phyloP scores from a whole-genome alignment of 257 asterid species.

The Salvia rosmarinus region DNA sequence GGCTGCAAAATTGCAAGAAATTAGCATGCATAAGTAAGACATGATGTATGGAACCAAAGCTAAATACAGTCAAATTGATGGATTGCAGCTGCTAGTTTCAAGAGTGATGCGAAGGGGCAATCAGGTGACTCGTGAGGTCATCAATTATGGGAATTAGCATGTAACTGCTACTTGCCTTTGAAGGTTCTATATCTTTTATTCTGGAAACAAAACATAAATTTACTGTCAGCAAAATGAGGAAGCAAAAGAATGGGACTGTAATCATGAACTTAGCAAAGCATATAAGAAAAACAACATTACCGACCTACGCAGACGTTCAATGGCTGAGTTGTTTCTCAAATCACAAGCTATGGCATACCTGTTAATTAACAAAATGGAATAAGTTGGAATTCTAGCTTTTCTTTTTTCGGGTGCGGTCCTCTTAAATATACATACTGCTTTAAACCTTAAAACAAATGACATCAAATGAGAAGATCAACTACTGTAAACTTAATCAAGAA shows the following conservation, averaged over 20 bases:
- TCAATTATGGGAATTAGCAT: slow-evolving; percentile 21
- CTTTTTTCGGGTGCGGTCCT: not conserved
- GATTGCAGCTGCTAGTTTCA: slow-evolving; percentile 9
- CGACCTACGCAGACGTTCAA: slow-evolving; percentile 82
- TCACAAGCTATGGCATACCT: slow-evolving; percentile 91
- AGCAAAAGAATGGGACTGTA: not conserved
- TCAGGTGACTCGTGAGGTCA: slow-evolving; percentile 20
- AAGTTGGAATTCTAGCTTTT: not conserved
- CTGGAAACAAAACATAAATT: slow-evolving; percentile 52
- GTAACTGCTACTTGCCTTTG: slow-evolving; percentile 64
- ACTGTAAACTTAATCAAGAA: no score
- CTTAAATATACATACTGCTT: not conserved
- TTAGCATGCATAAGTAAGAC: slow-evolving; percentile 8
- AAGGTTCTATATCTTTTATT: slow-evolving; percentile 73
- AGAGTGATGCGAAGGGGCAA: not conserved
- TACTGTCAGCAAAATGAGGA: slow-evolving; percentile 20
- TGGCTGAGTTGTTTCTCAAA: slow-evolving; percentile 65
- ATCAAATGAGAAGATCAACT: no score
- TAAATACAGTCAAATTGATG: slow-evolving; percentile 14
- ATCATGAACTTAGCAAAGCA: slow-evolving; percentile 4
- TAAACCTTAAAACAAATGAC: no score
- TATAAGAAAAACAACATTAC: slow-evolving; percentile 23
- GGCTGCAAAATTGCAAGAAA: slow-evolving; percentile 58
- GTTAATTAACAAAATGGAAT: slow-evolving; percentile 15
- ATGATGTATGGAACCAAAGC: slow-evolving; percentile 3